Conservation (phyloP, 768 basidiomycete species). For the Panus rudis region DNA sequence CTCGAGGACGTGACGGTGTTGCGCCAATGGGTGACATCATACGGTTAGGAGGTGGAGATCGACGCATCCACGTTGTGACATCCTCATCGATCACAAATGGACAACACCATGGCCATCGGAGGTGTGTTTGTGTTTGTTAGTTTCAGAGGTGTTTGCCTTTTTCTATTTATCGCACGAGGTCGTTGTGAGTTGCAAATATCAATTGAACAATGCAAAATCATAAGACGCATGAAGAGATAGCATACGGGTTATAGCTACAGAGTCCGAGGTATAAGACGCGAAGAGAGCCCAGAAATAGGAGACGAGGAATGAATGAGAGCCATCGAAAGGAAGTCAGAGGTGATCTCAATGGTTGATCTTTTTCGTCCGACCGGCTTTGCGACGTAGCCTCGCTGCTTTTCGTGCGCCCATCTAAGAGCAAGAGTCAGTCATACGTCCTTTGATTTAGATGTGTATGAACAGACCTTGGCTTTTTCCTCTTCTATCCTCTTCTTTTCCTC, state of each 20-base stretch:
- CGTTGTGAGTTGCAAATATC: neutral
- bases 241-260: neutral
- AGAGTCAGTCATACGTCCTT: constrained; percentile 3
- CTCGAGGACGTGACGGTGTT: neutral
- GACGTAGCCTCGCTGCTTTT: constrained; percentile 66
- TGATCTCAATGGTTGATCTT: constrained; percentile 66
- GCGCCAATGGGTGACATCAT: neutral
- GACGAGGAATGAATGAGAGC: neutral
- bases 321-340: neutral
- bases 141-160: constrained; percentile 7
- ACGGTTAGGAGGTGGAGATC: neutral
- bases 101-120: neutral
- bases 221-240: neutral
- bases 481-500: constrained; percentile 64
- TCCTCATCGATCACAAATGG: neutral
- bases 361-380: constrained; percentile 69
- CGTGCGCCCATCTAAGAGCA: constrained; percentile 66
- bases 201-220: neutral
- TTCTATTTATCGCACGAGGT: neutral
- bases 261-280: neutral
- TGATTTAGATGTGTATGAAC: constrained; percentile 4
- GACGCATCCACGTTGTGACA: constrained; percentile 1
- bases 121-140: constrained; percentile 8
- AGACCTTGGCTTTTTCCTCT: constrained; percentile 59
- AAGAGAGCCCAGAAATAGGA: neutral